Evolutionary conservation across 2,329 filamentous ascomycete species (phyloP).

Genomic region (Cladosporium austrohemisphaericum): DNA sequence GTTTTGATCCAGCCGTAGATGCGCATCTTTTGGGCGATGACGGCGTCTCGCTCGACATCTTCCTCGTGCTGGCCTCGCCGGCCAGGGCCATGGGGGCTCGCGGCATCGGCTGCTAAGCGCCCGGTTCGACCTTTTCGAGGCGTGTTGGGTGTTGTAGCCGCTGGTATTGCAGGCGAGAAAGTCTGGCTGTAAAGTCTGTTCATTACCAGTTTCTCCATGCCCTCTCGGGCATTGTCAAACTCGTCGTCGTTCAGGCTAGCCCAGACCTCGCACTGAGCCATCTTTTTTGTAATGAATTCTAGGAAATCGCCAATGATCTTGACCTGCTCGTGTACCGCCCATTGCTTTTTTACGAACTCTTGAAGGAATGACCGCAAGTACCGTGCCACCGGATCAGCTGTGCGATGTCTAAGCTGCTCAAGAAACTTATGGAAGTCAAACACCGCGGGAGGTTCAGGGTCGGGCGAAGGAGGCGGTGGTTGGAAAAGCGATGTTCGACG

Average conservation of each 20-base stretch:
- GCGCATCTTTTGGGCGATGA: constrained; percentile 92
- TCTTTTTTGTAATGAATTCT: constrained; percentile 95
- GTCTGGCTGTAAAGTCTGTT: constrained; percentile 93
- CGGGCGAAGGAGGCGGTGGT: constrained; percentile 54
- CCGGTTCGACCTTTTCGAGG: constrained; percentile 65
- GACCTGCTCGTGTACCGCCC: constrained; percentile 99
- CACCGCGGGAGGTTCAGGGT: constrained; percentile 71
- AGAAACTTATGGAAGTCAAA: constrained; percentile 98
- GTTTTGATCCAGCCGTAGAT: constrained; percentile 96
- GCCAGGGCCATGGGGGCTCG: constrained; percentile 64
- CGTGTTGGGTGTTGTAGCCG: constrained; percentile 66
- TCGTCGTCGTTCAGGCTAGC: constrained; percentile 91
- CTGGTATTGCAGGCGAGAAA: constrained; percentile 86
- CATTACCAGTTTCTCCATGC: constrained; percentile 99
- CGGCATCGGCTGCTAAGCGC: constrained; percentile 33
- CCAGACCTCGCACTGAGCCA: constrained; percentile 97
- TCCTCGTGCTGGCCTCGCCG: constrained; percentile 93
- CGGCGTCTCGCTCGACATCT: constrained; percentile 91
- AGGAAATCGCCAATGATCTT: constrained; percentile 98
- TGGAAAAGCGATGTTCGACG: constrained; percentile 47
- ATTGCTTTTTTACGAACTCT: constrained; percentile 96
- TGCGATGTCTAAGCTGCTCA: constrained; percentile 91
- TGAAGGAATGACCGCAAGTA: constrained; percentile 91
- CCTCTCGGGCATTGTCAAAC: constrained; percentile 96
- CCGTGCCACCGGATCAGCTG: constrained; percentile 94